Percentiles rank a stretch among this genome's conserved stretches.
Conservation (phyloP, 495 filamentous ascomycete genomes). For the Hypoxylon crocopeplum region DNA sequence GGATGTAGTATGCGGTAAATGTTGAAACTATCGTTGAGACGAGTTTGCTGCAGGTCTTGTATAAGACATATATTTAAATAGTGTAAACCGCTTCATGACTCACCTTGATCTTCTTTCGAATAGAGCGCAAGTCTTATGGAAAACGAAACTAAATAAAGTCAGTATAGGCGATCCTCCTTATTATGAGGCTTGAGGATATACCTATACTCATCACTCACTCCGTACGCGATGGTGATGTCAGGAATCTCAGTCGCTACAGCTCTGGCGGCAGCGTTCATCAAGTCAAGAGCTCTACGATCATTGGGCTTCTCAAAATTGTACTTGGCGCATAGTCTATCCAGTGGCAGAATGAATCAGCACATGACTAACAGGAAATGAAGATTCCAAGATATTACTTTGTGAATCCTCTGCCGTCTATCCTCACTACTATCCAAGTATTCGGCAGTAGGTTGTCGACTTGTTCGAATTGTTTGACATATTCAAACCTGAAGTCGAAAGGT, state of each 20-base stretch:
- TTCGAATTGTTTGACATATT: constrained; percentile 93
- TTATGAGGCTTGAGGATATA: constrained; percentile 1
- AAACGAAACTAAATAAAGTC: constrained; percentile 72
- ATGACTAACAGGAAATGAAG: not conserved
- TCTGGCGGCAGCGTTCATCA: constrained; percentile 92
- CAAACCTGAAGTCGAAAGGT: constrained; percentile 63
- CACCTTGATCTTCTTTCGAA: constrained; percentile 89
- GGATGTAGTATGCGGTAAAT: constrained; percentile 90
- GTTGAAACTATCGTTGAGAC: constrained; percentile 88
- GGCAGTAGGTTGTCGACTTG: constrained; percentile 78
- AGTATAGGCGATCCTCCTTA: not conserved
- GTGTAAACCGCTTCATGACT: constrained; percentile 23
- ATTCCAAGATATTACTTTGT: constrained; percentile 67
- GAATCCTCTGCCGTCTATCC: constrained; percentile 91
- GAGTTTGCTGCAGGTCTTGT: constrained; percentile 69
- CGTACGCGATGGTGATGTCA: constrained; percentile 87
- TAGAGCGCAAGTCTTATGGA: constrained; percentile 77
- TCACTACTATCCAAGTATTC: constrained; percentile 92
- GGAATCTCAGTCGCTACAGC: constrained; percentile 83
- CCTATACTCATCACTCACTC: constrained; percentile 94
- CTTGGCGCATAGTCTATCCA: constrained; percentile 72
- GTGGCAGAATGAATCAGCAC: constrained; percentile 6
- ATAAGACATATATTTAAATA: constrained; percentile 8
- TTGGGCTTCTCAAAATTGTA: constrained; percentile 92
- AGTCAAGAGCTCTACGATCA: constrained; percentile 81